Base-by-base conservation (phyloP, 2,329 filamentous ascomycete genomes). In the Leptographium wingfieldii region DNA sequence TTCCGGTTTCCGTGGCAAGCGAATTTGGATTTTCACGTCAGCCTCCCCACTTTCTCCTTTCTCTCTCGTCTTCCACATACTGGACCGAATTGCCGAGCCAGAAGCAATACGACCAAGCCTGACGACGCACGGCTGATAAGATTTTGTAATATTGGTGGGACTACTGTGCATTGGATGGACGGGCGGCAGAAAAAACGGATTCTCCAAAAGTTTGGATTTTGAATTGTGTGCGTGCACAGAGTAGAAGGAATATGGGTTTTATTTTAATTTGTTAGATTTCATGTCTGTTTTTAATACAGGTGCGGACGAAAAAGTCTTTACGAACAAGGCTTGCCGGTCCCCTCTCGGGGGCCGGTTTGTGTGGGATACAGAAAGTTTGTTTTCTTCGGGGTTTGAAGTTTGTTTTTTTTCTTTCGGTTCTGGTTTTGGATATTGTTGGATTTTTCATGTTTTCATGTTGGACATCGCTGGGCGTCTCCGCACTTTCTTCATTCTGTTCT, bases 1-100 rank as follows among this genome's bases (percentile, higher is more conserved):
- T 59, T 61, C 59, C 55, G 57, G 59, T 48, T 60, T 55, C 51
- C 40, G 46, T 49, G 59, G 61, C 61, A 55, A 58, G 51, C 61
- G 57, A 59, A 53, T 59, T 59, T 40, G 46, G 56, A 48, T 40
- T 58, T 58, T 25, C 19, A n/a, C 6, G 2, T n/a, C 25, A n/a
- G 52, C 49, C 56, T 57, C 46, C 19, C 19, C n/a, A 56, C 19
- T 57, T 46, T n/a, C 27, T 49, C 12, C 35, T 33, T 49, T 57
- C 43, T 46, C 38, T 48, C 55, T 46, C 19, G n/a, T 35, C 55
- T 56, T 38, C n/a, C 38, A 40, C 35, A 12, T 27, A 27, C 19
- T 43, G 55, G 27, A 48, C 22, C 49, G 43, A 43, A 49, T n/a
- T 57, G 55, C n/a, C 52, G 52, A 27, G 16, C 29, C 29, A 38